Evolutionary conservation across 2,329 filamentous ascomycete species (phyloP).

Genomic region (Hypoxylon sp.): DNA sequence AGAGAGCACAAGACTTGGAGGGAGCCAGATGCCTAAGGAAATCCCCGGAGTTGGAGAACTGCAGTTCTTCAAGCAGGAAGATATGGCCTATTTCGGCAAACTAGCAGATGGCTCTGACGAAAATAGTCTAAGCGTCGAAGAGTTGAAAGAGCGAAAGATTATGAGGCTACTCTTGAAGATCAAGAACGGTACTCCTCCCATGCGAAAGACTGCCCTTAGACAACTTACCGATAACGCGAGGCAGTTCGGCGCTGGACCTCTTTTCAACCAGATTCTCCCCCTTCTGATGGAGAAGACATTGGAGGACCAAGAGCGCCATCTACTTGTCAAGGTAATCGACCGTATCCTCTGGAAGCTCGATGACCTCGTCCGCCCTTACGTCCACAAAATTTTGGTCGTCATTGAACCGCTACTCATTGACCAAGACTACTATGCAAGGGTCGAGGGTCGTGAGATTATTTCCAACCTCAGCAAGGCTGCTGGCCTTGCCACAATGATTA

Average conservation of each 20-base stretch:
- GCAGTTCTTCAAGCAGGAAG: conserved; percentile 98
- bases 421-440: conserved; percentile 98
- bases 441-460: conserved; percentile 98
- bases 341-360: conserved; percentile 98
- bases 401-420: conserved; percentile 99
- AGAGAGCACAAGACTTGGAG: conserved; percentile 82
- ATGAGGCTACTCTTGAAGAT: conserved; percentile 97
- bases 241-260: conserved; percentile 90
- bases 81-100: conserved; percentile 99
- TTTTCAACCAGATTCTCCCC: conserved; percentile 98
- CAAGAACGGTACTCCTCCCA: conserved; percentile 98
- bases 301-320: conserved; percentile 96
- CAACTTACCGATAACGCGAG: conserved; percentile 98
- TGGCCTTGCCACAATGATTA: conserved; percentile 98
- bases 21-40: conserved; percentile 92
- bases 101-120: conserved; percentile 94
- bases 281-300: conserved; percentile 98
- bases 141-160: conserved; percentile 97
- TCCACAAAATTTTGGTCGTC: conserved; percentile 98
- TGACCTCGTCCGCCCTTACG: conserved; percentile 93
- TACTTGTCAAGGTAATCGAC: conserved; percentile 99
- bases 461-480: conserved; percentile 97
- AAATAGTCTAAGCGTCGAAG: conserved; percentile 90
- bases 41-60: conserved; percentile 96
- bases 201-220: conserved; percentile 97